Evolutionary conservation across 2,329 filamentous ascomycete genomes (phyloP).

Genomic region (Drechmeria coniospora): DNA sequence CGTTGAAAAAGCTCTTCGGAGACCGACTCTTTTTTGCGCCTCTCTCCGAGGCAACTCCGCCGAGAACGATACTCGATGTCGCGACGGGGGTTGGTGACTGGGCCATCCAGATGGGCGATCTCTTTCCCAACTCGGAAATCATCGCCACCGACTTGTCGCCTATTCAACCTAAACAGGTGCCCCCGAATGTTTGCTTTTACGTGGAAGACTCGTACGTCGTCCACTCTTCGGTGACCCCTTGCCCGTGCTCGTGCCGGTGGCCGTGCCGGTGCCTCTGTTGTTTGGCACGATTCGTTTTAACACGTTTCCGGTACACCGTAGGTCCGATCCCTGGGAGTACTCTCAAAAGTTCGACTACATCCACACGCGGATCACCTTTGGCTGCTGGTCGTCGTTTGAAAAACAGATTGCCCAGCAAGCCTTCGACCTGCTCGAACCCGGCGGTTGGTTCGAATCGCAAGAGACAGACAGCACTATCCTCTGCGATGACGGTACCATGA

Average conservation of each 20-base stretch:
- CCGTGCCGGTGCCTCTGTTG: too few species aligned
- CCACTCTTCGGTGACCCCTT: too few species aligned
- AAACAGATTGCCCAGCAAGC: conserved; percentile 34
- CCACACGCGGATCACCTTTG: conserved; percentile 33
- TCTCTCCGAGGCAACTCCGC: conserved; percentile 18
- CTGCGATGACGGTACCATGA: conserved; percentile 31
- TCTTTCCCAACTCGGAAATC: conserved; percentile 42
- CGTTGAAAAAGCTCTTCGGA: conserved; percentile 21
- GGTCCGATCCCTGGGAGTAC: conserved; percentile 33
- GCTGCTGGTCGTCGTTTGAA: conserved; percentile 33
- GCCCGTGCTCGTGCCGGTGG: too few species aligned
- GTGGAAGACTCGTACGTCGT: conserved; percentile 44
- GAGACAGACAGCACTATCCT: conserved; percentile 23
- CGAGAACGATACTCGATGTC: conserved; percentile 24
- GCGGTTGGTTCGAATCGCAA: conserved; percentile 40
- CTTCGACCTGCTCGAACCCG: conserved; percentile 31
- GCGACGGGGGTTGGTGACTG: conserved; percentile 37
- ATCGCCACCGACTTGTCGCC: conserved; percentile 53
- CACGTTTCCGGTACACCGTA: too few species aligned
- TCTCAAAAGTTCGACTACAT: conserved; percentile 40
- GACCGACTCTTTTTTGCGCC: conserved; percentile 28
- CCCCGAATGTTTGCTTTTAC: conserved; percentile 59
- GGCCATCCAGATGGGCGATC: conserved; percentile 52
- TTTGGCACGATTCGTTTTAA: too few species aligned
- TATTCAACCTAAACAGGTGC: conserved; percentile 49